These are phyloP conservation scores for Pittosporum tobira DNA, from an alignment of 129 eudicot species.

Conservation along the genomic window DNA sequence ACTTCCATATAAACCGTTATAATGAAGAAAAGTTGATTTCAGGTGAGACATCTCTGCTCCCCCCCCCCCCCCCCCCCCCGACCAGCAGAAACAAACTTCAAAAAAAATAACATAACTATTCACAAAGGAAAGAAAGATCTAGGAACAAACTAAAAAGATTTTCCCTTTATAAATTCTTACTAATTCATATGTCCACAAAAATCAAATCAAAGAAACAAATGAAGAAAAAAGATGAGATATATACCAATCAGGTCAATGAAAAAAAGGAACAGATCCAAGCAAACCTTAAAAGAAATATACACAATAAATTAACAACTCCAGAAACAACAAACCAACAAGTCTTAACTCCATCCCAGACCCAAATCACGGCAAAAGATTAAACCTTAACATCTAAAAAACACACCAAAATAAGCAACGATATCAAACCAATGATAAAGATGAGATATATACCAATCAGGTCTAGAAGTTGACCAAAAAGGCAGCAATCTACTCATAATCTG, in stretches of 20 bases:
- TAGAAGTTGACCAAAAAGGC: not conserved
- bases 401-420: not conserved
- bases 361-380: not conserved
- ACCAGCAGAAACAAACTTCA: not conserved
- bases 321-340: not conserved
- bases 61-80: no score
- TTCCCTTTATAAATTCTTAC: no score
- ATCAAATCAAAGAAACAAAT: no score
- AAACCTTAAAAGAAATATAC: not conserved
- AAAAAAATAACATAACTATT: no score
- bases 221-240: no score
- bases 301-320: not conserved
- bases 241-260: no score
- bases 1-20: not conserved
- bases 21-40: not conserved
- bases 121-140: not conserved
- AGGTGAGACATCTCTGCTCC: slow-evolving; percentile 1
- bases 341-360: not conserved
- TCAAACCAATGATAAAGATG: not conserved
- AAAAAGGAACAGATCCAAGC: not conserved
- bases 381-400: not conserved
- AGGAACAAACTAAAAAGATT: no score
- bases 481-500: not conserved
- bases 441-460: not conserved
- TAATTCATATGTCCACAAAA: no score